These are phyloP conservation scores for Carex scoparia DNA, from an alignment of 176 grass and related monocot genomes.

Conservation along the genomic window DNA sequence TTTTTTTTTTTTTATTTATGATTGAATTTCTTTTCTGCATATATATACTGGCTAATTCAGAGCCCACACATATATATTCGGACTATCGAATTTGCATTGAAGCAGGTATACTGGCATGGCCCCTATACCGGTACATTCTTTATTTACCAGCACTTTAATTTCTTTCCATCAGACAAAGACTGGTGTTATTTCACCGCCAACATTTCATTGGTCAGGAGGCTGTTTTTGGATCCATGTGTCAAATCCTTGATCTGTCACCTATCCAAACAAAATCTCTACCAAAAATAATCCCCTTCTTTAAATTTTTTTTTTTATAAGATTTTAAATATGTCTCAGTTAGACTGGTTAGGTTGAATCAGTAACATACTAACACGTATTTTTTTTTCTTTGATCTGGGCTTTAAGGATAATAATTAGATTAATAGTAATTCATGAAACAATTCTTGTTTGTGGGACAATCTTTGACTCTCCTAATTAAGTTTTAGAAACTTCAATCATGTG, in stretches of 20 bases:
- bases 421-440: neutral
- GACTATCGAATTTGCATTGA: neutral
- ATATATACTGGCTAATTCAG: neutral
- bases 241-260: neutral
- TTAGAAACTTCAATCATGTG: neutral
- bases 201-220: too few relatives aligned
- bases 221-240: neutral
- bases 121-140: neutral
- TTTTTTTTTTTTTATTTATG: too few relatives aligned
- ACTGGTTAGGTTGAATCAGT: neutral
- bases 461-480: neutral
- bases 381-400: neutral
- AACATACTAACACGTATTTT: neutral
- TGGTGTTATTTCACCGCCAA: neutral
- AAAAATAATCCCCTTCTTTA: neutral
- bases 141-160: neutral
- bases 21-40: neutral
- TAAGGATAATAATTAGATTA: neutral
- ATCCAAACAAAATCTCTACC: neutral
- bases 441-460: neutral
- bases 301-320: neutral
- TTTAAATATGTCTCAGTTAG: neutral
- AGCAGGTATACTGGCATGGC: neutral
- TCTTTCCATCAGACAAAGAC: neutral
- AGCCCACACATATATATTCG: neutral